phyloP scores from a whole-genome alignment of 2,329 filamentous ascomycete species.

The Aureobasidium zeae region DNA sequence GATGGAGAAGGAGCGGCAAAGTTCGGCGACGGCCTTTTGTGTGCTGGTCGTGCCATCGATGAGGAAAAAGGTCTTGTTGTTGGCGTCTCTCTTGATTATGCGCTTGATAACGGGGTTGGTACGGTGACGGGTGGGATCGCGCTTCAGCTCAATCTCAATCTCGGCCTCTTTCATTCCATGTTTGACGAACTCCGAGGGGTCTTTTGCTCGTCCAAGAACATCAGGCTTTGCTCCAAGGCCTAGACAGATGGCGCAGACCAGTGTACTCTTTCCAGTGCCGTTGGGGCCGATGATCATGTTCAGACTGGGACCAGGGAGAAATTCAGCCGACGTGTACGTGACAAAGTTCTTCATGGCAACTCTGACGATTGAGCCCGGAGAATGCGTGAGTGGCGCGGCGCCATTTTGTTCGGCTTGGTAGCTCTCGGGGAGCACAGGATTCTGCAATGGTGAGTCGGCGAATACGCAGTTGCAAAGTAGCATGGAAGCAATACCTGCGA shows the following conservation, averaged over 20 bases:
- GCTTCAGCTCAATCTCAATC: constrained; percentile 86
- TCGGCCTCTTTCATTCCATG: constrained; percentile 67
- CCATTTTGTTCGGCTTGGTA: constrained; percentile 22
- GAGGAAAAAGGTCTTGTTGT: constrained; percentile 58
- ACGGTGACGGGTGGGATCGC: constrained; percentile 43
- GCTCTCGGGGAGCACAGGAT: constrained; percentile 27
- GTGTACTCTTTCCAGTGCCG: constrained; percentile 91
- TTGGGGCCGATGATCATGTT: constrained; percentile 99
- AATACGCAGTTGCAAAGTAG: background rate
- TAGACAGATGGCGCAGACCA: constrained; percentile 93
- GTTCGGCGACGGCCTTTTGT: constrained; percentile 55
- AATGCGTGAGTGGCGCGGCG: constrained; percentile 28
- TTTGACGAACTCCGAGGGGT: constrained; percentile 85
- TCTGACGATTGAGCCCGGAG: constrained; percentile 78
- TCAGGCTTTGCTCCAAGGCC: constrained; percentile 77
- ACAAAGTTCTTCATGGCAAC: constrained; percentile 85
- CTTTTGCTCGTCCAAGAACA: constrained; percentile 75
- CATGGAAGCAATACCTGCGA: background rate
- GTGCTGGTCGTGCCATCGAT: constrained; percentile 57
- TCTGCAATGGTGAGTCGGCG: background rate
- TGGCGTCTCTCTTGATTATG: constrained; percentile 66
- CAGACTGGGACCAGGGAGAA: constrained; percentile 79
- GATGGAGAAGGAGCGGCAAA: constrained; percentile 68
- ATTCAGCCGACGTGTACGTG: constrained; percentile 87
- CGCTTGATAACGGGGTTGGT: constrained; percentile 66